Conservation (phyloP, 345 rosid genomes). For the Cardiospermum halicacabum region DNA sequence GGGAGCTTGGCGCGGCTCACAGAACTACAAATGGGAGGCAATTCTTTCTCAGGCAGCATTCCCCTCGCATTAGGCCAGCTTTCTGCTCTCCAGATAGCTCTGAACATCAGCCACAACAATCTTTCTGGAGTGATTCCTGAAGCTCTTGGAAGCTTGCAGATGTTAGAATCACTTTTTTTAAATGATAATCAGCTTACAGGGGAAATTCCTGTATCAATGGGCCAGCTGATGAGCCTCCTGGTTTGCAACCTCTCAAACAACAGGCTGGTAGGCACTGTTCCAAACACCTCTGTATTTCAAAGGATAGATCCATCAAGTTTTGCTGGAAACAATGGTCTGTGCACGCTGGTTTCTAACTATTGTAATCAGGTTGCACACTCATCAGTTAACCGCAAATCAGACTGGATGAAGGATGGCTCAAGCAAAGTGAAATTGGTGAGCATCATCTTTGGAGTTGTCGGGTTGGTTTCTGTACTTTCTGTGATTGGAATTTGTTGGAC, state of each 20-base stretch:
- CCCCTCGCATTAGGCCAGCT: conserved; percentile 59
- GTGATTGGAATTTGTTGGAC: conserved; percentile 42
- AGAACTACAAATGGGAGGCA: conserved; percentile 86
- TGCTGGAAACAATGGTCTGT: conserved; percentile 59
- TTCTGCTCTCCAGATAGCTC: conserved; percentile 73
- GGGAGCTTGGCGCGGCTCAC: conserved; percentile 62
- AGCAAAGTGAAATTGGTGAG: conserved; percentile 40
- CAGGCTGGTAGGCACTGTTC: conserved; percentile 59
- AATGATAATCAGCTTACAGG: conserved; percentile 71
- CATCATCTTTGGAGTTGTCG: conserved; percentile 39
- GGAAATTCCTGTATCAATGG: conserved; percentile 60
- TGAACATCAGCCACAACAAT: conserved; percentile 71
- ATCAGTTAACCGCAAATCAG: conserved; percentile 23
- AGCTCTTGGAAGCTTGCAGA: conserved; percentile 62
- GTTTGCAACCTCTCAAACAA: conserved; percentile 81
- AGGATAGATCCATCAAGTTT: conserved; percentile 63
- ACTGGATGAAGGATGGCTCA: conserved; percentile 31
- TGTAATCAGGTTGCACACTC: conserved; percentile 29
- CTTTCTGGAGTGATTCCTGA: conserved; percentile 62
- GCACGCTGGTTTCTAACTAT: conserved; percentile 34
- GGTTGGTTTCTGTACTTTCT: conserved; percentile 46
- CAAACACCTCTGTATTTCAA: conserved; percentile 53
- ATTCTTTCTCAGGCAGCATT: conserved; percentile 53
- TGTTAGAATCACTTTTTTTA: conserved; percentile 69
- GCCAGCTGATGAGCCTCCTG: conserved; percentile 64